Base-by-base conservation (phyloP, 1,284 basidiomycete genomes). In the Xerocomus nothofagi region DNA sequence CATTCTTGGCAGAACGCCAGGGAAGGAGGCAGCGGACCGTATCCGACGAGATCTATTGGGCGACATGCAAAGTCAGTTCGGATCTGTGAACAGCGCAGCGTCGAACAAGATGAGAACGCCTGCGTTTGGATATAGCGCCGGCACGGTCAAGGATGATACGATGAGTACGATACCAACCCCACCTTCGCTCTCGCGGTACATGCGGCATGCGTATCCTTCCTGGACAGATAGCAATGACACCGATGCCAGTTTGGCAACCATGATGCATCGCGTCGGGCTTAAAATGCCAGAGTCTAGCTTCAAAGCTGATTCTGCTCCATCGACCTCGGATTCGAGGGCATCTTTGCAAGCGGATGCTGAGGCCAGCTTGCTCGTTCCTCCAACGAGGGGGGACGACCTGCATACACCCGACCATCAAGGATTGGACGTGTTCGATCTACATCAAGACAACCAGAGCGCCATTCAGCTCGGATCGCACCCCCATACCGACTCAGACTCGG, bases 131-230 rank as follows among this genome's bases (percentile, higher is more conserved):
- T 60, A 60, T 39, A 52, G 51, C n/a, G 24, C 48, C 21, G 45
- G 39, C 8, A 33, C 53, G 29, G 44, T 39, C 51, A 68, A 62
- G 49, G 75, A 84, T 49, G 79, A 82, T 15, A 87, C 80, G 48
- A 76, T 83, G 72, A 86, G 82, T 66, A 80, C 80, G 10, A 74
- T 84, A 51, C 74, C 79, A 0, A 80, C 82, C 1, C 82, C 84
- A 3, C 87, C 86, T 18, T 87, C 84, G 1, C 70, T 88, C 11
- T 81, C 82, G 14, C 73, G 78, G 12, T 87, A 88, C 58, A 73
- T 66, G 27, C 72, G 72, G 7, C 68, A 65, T 20, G 56, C 66
- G 11, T 64, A 71, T 45, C 60, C 59, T 17, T 56, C 64, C 8
- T 70, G 70, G 31, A 67, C 72, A 6, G 77, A 80, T 33, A 75